A percentile compares a stretch with the other conserved stretches of the same genome.
phyloP scores from a whole-genome alignment of 768 basidiomycete species.

The Pisolithus albus region DNA sequence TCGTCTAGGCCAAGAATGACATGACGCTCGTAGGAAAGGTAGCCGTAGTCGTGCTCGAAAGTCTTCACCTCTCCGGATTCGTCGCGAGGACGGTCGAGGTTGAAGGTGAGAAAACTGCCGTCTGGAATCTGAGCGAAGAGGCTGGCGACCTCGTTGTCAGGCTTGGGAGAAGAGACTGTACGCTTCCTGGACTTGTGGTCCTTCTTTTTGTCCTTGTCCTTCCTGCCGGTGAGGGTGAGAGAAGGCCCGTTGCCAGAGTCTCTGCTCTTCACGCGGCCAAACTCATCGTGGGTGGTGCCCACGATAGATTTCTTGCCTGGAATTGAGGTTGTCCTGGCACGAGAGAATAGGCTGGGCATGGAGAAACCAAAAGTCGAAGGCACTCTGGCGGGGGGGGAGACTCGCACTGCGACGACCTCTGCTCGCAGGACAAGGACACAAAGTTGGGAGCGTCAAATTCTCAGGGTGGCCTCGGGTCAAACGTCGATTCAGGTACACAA shows the following conservation, averaged over 20 bases:
- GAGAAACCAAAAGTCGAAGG: conserved; percentile 16
- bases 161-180: conserved; percentile 35
- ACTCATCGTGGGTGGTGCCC: conserved; percentile 45
- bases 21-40: conserved; percentile 65
- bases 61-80: conserved; percentile 34
- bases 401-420: conserved; percentile 14
- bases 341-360: conserved; percentile 75
- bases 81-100: conserved; percentile 41
- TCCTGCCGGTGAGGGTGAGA: conserved; percentile 31
- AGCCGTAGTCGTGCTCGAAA: conserved; percentile 55
- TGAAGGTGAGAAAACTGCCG: conserved; percentile 47
- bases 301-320: conserved; percentile 17
- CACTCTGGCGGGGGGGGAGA: conserved; percentile 7
- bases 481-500: too few relatives aligned
- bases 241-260: conserved; percentile 27
- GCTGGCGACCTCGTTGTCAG: conserved; percentile 27
- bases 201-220: conserved; percentile 47
- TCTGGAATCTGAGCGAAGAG: conserved; percentile 39
- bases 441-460: conserved; percentile 15
- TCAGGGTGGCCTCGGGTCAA: conserved; percentile 15
- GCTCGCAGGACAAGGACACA: conserved; percentile 6
- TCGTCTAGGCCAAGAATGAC: conserved; percentile 73
- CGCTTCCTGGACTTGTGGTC: conserved; percentile 32
- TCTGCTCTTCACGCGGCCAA: conserved; percentile 52
- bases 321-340: conserved; percentile 56